Base-by-base conservation (phyloP, 805 yeast species). In the Saccharomycopsis babjevae region DNA sequence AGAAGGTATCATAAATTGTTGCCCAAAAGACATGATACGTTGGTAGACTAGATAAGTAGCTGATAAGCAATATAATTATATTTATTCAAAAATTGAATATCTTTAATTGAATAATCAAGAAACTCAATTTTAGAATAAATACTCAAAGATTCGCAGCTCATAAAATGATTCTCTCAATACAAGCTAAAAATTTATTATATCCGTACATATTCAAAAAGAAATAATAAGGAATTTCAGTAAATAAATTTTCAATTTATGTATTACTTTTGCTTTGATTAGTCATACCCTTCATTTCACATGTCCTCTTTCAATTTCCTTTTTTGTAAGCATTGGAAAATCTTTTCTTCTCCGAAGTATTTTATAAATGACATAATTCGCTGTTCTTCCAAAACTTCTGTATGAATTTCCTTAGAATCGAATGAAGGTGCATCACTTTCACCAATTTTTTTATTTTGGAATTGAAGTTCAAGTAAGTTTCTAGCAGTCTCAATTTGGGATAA, bases 281-380 rank as follows among this genome's bases (percentile, higher is more conserved):
- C n/a, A n/a, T n/a, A n/a, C n/a, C n/a, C n/a, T 40, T 57, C 84
- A 84, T 3, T 73, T 68, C 1, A 81, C 50, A 65, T 86, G 92
- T 2, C 73, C 70, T 22, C 25, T 22, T 46, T 16, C 10, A 25
- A 15, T 11, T 42, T 1, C 16, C 28, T 43, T 3, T 34, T 52
- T 54, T 54, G 13, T 32, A 54, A 10, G 6, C 7, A 16, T 16
- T 32, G n/a, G 36, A n/a, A 16, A 18, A 43, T 20, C 30, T 28
- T 46, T 46, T 46, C 52, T 25, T 46, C 18, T 11, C 52, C 52
- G 22, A 46, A 22, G 1, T 46, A n/a, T 22, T 46, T 13, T 22
- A 46, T 46, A 16, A 46, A 25, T 25, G 8, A 15, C 13, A 25
- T 15, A 11, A 46, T 46, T 32, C 22, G 10, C 22, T 46, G 52